Evolutionary conservation across 345 rosid genomes (phyloP).

Genomic region (Eucalyptus victrix): DNA sequence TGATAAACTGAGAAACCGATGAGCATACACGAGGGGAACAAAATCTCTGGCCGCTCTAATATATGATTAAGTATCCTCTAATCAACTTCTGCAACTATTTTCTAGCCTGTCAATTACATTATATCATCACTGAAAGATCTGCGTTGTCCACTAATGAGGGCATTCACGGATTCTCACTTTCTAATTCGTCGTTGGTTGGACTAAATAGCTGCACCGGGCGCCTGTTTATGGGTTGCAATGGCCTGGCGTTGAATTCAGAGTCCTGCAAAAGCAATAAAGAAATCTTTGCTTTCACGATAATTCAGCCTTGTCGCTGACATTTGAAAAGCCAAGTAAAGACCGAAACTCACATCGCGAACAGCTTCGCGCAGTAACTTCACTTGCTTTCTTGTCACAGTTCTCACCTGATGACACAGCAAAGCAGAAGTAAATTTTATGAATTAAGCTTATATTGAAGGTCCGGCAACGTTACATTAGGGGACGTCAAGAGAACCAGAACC

Average conservation of each 20-base stretch:
- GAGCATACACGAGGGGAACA: background rate
- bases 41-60: background rate
- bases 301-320: background rate
- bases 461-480: background rate
- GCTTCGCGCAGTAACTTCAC: constrained; percentile 55
- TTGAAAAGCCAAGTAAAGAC: background rate
- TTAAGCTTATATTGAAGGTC: background rate
- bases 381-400: constrained; percentile 55
- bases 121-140: background rate
- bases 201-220: constrained; percentile 31
- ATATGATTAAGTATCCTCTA: background rate
- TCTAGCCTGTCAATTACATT: background rate
- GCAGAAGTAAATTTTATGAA: background rate
- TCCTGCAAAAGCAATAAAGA: constrained; percentile 18
- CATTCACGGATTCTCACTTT: background rate
- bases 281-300: background rate
- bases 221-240: constrained; percentile 28
- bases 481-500: background rate
- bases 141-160: background rate
- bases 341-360: constrained; percentile 60
- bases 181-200: constrained; percentile 6
- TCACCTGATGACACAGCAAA: constrained; percentile 18
- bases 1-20: background rate
- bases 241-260: constrained; percentile 58
- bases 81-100: background rate